Base-by-base conservation (phyloP, 83 land plant species). In the Larix sibirica region DNA sequence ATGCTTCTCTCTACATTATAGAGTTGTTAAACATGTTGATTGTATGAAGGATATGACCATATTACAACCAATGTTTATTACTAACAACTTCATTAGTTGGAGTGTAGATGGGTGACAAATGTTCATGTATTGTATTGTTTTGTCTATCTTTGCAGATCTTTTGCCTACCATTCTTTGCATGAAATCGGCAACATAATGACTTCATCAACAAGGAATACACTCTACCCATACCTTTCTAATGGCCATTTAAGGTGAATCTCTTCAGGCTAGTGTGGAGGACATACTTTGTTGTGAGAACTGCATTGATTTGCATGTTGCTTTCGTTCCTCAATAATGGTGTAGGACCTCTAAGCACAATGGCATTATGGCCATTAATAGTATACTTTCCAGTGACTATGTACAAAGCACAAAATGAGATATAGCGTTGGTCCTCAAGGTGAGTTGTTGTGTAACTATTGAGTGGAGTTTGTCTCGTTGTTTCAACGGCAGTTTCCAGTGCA, bases 321-420 rank as follows among this genome's bases (percentile, higher is more conserved):
- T 93, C 95, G 59, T 94, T 90, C 87, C 92, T 93, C 83, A 92
- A 94, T 77, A 90, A 88, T 79, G 88, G 92, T 4, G 88, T 92
- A 40, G 96, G 94, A 4, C 60, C 87, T 16, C 80, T 92, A 1
- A 91, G 91, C 0, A 91, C 94, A 0, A 36, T 92, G 0, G 92
- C 88, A 0, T 92, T 92, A 67, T 94, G 94, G 94, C 94, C 96
- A 16, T 83, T 90, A 61, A 91, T 89, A 4, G 96, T 94, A 0
- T 93, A 88, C 82, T 90, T 85, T 85, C 95, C 95, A 0, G 89
- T 93, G 65, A 86, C 87, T 75, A 91, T 94, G 92, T 93, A 90
- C 83, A 91, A 90, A 14, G 84, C 81, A 0, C 95, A 87, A 81
- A 87, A 86, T 84, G 82, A 81, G 84, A 78, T 92, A 0, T 80